phyloP scores from a whole-genome alignment of 2,329 filamentous ascomycete species.

The Diatrype stigma region DNA sequence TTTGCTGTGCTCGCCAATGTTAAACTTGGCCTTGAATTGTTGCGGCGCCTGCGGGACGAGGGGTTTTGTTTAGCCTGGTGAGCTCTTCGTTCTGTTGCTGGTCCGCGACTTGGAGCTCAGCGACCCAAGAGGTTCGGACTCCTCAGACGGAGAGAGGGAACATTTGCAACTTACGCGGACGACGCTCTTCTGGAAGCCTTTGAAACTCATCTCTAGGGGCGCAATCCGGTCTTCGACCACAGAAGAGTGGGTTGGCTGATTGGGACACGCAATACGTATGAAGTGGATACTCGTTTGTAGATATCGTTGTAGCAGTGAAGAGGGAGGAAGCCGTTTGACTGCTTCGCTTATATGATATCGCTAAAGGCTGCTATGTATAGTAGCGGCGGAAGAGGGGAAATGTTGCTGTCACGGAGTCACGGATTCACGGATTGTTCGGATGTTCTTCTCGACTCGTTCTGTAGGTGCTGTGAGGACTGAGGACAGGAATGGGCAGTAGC shows the following conservation, averaged over 20 bases:
- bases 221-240: neutral
- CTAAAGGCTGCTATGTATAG: no score
- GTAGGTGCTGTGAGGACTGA: no score
- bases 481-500: no score
- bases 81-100: neutral
- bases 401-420: no score
- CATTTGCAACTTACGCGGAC: constrained; percentile 60
- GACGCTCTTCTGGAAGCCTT: constrained; percentile 89
- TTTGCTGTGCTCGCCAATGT: constrained; percentile 92
- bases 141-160: neutral
- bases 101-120: no score
- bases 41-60: constrained; percentile 66
- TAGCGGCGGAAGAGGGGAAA: no score
- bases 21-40: constrained; percentile 86
- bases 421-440: no score
- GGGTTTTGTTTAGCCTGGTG: constrained; percentile 5
- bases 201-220: constrained; percentile 75
- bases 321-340: no score
- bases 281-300: neutral
- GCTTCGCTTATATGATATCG: no score
- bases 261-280: neutral
- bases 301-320: no score
- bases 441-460: no score
- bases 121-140: no score
- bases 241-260: neutral